Conservation (phyloP, 495 filamentous ascomycete genomes). For the Bombardia bombarda region DNA sequence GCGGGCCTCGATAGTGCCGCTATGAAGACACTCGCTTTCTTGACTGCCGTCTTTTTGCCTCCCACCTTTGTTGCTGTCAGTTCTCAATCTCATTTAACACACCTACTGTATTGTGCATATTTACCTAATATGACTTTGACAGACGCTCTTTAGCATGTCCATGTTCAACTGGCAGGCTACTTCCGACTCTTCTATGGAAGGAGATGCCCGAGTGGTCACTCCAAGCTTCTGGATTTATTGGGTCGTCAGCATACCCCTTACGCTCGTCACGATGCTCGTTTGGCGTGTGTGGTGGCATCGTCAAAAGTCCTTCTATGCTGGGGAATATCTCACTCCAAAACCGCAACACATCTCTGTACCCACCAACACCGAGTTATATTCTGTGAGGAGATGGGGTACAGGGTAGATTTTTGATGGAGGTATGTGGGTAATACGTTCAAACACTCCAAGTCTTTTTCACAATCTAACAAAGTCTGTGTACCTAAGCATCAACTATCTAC, state of each 20-base stretch:
- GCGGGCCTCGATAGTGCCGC: conserved; percentile 1
- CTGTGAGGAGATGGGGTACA: too few relatives aligned
- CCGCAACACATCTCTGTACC: too few relatives aligned
- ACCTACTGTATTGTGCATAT: not conserved
- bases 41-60: conserved; percentile 1
- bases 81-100: not conserved
- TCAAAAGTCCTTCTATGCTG: not conserved
- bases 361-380: too few relatives aligned
- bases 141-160: conserved; percentile 2
- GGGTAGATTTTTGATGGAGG: too few relatives aligned
- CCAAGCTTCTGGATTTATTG: not conserved
- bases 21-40: conserved; percentile 1
- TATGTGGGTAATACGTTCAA: too few relatives aligned
- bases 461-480: too few relatives aligned
- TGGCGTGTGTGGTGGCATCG: not conserved
- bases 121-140: not conserved
- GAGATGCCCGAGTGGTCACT: not conserved
- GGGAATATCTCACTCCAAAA: too few relatives aligned
- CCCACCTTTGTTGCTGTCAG: not conserved
- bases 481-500: too few relatives aligned
- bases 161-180: conserved; percentile 4
- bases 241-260: not conserved
- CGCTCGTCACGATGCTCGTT: not conserved
- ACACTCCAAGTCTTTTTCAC: too few relatives aligned
- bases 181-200: not conserved